A percentile compares a stretch with the other conserved stretches of the same genome.
Evolutionary conservation across 768 basidiomycete species (phyloP).

Genomic region (Neoboletus magnificus): DNA sequence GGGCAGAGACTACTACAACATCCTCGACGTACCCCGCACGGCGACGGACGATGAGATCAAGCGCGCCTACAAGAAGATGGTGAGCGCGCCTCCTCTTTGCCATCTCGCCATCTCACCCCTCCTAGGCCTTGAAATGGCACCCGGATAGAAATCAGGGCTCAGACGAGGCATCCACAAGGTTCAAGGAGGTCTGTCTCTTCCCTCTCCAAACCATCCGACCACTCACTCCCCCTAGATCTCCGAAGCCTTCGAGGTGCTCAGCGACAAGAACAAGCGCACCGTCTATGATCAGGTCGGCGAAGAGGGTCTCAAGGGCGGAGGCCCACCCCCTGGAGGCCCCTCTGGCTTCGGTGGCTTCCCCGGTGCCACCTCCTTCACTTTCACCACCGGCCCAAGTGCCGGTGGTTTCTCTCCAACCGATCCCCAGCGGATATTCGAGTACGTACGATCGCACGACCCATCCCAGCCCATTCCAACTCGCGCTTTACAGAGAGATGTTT

Average conservation of each 20-base stretch:
- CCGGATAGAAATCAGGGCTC: constrained; percentile 87
- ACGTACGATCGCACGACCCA: constrained; percentile 32
- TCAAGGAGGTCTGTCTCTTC: constrained; percentile 69
- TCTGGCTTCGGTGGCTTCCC: constrained; percentile 46
- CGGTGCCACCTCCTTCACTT: constrained; percentile 53
- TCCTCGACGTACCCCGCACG: constrained; percentile 66
- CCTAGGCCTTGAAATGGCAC: constrained; percentile 88
- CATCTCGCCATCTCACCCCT: background rate
- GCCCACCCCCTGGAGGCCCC: constrained; percentile 48
- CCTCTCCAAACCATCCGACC: no score
- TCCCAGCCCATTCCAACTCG: constrained; percentile 2
- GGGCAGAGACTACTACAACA: constrained; percentile 88
- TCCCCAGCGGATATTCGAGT: constrained; percentile 88
- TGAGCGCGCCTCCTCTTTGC: constrained; percentile 28
- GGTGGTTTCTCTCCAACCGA: constrained; percentile 74
- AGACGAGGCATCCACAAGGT: constrained; percentile 83
- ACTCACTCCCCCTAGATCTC: constrained; percentile 54
- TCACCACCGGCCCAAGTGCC: constrained; percentile 45
- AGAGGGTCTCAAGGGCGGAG: constrained; percentile 83
- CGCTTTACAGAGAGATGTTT: constrained; percentile 54
- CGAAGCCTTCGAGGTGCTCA: constrained; percentile 95
- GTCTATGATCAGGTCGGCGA: constrained; percentile 94
- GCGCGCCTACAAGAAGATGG: constrained; percentile 94
- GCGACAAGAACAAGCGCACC: constrained; percentile 78
- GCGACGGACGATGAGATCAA: constrained; percentile 88